Evolutionary conservation across 768 basidiomycete species (phyloP).

Genomic region (Termitomyces sp.): DNA sequence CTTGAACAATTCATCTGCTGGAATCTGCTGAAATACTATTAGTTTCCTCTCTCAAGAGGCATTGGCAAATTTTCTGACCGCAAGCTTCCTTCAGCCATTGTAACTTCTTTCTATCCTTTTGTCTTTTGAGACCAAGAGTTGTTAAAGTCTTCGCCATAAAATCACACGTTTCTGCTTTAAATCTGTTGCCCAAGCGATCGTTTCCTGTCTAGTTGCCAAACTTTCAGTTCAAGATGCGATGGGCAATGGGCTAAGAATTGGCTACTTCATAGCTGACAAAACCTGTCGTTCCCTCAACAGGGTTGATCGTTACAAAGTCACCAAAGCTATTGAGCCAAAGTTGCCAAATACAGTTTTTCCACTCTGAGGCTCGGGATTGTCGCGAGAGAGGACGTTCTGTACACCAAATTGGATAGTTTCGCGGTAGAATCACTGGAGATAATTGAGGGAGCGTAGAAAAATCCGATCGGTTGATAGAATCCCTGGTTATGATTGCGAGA

Average conservation of each 20-base stretch:
- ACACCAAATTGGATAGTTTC: slow-evolving; percentile 56
- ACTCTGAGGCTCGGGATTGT: slow-evolving; percentile 45
- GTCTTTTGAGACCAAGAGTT: slow-evolving; percentile 28
- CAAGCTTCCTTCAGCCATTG: slow-evolving; percentile 61
- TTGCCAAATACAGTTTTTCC: slow-evolving; percentile 68
- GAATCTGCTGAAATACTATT: not conserved
- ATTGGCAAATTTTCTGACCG: slow-evolving; percentile 25
- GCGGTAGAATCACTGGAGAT: slow-evolving; percentile 42
- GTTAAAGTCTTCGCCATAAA: slow-evolving; percentile 39
- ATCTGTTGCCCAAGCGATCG: slow-evolving; percentile 42
- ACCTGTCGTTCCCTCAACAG: slow-evolving; percentile 13
- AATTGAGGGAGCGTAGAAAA: slow-evolving; percentile 36
- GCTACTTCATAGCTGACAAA: slow-evolving; percentile 5
- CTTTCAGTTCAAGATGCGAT: not conserved
- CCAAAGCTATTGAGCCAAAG: slow-evolving; percentile 55
- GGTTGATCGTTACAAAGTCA: slow-evolving; percentile 22
- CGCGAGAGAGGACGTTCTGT: slow-evolving; percentile 50
- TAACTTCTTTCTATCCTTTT: slow-evolving; percentile 35
- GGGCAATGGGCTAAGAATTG: not conserved
- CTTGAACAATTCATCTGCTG: slow-evolving; percentile 11
- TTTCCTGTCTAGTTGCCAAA: not conserved
- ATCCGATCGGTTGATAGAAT: slow-evolving; percentile 19
- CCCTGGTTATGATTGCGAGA: slow-evolving; percentile 20
- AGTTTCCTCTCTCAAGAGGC: not conserved
- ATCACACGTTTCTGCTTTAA: slow-evolving; percentile 52